A percentile compares a stretch with the other conserved stretches of the same genome.
These are phyloP conservation scores for Nitzschia sp. DNA, from an alignment of 108 stramenopile species.

Conservation along the genomic window DNA sequence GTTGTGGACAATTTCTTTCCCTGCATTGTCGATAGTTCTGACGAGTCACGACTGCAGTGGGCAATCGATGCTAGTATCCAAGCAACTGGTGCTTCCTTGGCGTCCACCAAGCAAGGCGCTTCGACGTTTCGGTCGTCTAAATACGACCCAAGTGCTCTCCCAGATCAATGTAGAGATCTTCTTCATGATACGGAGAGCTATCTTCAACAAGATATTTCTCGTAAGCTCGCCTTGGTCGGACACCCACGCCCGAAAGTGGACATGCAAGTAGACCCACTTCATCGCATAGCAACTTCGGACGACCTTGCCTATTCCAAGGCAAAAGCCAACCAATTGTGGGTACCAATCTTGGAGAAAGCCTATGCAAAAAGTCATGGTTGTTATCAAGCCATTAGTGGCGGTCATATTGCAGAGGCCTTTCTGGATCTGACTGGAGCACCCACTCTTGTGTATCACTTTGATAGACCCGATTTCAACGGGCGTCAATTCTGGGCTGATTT, in stretches of 20 bases:
- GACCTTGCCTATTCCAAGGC: slow-evolving; percentile 73
- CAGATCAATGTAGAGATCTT: slow-evolving; percentile 42
- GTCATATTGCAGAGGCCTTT: slow-evolving; percentile 84
- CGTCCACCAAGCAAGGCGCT: not conserved
- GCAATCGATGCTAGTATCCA: slow-evolving; percentile 36
- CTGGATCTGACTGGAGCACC: slow-evolving; percentile 82
- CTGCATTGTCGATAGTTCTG: slow-evolving; percentile 22
- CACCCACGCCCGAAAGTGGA: not conserved
- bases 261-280: slow-evolving; percentile 3
- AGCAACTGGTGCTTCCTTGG: not conserved
- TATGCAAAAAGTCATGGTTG: slow-evolving; percentile 91
- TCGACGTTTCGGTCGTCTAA: not conserved
- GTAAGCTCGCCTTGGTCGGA: not conserved
- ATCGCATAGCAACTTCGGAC: slow-evolving; percentile 31
- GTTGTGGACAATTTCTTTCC: slow-evolving; percentile 48
- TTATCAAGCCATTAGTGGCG: slow-evolving; percentile 68
- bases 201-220: slow-evolving; percentile 35
- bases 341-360: slow-evolving; percentile 94
- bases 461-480: slow-evolving; percentile 45
- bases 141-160: slow-evolving; percentile 36
- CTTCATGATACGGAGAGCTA: slow-evolving; percentile 45
- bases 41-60: slow-evolving; percentile 16
- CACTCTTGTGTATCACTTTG: slow-evolving; percentile 41
- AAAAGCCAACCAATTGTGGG: slow-evolving; percentile 86
- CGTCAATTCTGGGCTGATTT: slow-evolving; percentile 62